phyloP scores from a whole-genome alignment of 768 basidiomycete genomes.

The Pisolithus microcarpus region DNA sequence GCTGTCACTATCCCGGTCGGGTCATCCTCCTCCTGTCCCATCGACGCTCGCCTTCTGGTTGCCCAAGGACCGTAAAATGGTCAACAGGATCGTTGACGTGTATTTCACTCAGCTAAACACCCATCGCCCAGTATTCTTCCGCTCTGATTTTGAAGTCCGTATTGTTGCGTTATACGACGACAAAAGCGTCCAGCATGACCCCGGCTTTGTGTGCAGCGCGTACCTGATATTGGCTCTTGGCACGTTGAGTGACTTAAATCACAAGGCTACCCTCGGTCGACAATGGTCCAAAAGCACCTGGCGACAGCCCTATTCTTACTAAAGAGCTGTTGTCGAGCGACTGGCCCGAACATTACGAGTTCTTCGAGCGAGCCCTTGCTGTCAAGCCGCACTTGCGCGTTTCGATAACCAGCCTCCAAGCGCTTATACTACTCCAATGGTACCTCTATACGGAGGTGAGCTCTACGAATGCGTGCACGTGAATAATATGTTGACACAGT shows the following conservation, averaged over 20 bases:
- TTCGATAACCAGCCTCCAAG: slow-evolving; percentile 76
- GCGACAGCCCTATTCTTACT: slow-evolving; percentile 32
- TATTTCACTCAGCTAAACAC: slow-evolving; percentile 75
- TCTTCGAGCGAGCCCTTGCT: slow-evolving; percentile 70
- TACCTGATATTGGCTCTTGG: slow-evolving; percentile 77
- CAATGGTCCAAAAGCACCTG: slow-evolving; percentile 32
- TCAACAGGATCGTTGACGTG: slow-evolving; percentile 52
- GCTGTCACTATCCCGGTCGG: slow-evolving; percentile 41
- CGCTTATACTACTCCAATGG: slow-evolving; percentile 80
- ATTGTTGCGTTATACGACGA: slow-evolving; percentile 63
- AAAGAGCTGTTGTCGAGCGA: slow-evolving; percentile 51
- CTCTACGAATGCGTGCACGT: not conserved
- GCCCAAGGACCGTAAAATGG: slow-evolving; percentile 69
- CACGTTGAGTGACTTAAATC: slow-evolving; percentile 75
- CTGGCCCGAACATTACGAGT: slow-evolving; percentile 81
- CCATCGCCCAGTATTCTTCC: slow-evolving; percentile 72
- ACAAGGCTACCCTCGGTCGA: slow-evolving; percentile 53
- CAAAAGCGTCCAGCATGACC: slow-evolving; percentile 49
- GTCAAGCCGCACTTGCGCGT: slow-evolving; percentile 80
- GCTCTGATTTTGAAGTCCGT: slow-evolving; percentile 58
- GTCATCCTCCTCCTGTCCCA: slow-evolving; percentile 12
- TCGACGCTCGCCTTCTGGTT: slow-evolving; percentile 49
- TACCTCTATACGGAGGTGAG: slow-evolving; percentile 82
- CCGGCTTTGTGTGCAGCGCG: slow-evolving; percentile 71
- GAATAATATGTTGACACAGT: slow-evolving; percentile 6